Evolutionary conservation across 1,139 yeast genomes (phyloP).

Genomic region (Yarrowia galli): DNA sequence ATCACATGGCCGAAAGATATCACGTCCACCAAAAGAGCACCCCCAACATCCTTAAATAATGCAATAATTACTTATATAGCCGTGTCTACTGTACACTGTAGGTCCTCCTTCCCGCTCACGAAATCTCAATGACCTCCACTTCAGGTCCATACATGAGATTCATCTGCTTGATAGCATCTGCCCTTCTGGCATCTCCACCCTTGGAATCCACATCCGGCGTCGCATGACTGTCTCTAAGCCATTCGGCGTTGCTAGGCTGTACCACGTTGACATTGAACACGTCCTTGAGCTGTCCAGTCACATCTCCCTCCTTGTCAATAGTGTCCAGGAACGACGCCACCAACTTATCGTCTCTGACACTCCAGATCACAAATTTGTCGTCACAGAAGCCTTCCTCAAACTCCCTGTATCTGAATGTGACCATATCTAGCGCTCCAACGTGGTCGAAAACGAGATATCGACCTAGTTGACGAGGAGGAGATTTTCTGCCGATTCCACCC

Average conservation of each 20-base stretch:
- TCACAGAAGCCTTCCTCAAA: slow-evolving; percentile 9
- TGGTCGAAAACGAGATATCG: slow-evolving; percentile 4
- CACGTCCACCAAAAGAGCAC: too few species aligned
- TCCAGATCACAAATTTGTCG: slow-evolving; percentile 22
- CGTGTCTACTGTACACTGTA: background rate
- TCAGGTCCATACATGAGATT: background rate
- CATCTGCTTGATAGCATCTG: slow-evolving; percentile 8
- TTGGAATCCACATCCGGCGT: background rate
- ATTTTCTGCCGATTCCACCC: background rate
- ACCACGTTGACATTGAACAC: background rate
- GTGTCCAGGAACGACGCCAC: slow-evolving; percentile 1
- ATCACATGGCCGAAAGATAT: too few species aligned
- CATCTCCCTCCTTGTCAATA: slow-evolving; percentile 5
- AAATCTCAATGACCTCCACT: slow-evolving; percentile 21
- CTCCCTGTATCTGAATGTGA: slow-evolving; percentile 7
- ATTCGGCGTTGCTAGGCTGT: slow-evolving; percentile 9
- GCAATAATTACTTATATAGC: slow-evolving; percentile 4
- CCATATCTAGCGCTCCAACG: slow-evolving; percentile 24
- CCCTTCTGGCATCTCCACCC: background rate
- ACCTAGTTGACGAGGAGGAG: slow-evolving; percentile 20
- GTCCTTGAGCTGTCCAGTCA: background rate
- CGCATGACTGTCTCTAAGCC: slow-evolving; percentile 8
- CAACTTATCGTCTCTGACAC: background rate
- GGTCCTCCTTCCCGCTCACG: background rate
- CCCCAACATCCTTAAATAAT: slow-evolving; percentile 2